A percentile compares a stretch with the other conserved stretches of the same genome.
Evolutionary conservation across 2,329 filamentous ascomycete species (phyloP).

Genomic region (Pseudopyricularia cyperi): DNA sequence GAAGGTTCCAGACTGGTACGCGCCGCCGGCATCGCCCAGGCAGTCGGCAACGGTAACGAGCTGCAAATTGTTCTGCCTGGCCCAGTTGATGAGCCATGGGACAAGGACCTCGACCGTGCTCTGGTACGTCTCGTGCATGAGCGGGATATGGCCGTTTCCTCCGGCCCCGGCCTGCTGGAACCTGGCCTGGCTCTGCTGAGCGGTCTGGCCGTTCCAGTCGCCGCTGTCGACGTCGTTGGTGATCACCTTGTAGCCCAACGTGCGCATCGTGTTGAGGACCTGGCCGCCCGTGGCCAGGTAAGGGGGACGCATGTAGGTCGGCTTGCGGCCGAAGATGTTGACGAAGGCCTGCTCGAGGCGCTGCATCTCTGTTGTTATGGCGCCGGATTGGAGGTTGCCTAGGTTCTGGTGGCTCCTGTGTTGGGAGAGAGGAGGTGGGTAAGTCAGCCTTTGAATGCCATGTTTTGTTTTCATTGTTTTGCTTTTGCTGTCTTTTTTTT

Average conservation of each 20-base stretch:
- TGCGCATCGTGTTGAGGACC: constrained; percentile 25
- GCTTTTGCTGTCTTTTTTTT: too few relatives aligned
- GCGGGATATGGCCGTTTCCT: constrained; percentile 38
- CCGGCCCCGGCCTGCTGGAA: constrained; percentile 30
- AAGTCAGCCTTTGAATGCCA: too few relatives aligned
- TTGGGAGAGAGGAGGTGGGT: background rate
- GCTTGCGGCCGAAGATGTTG: constrained; percentile 35
- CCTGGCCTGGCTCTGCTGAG: constrained; percentile 36
- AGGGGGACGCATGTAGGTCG: constrained; percentile 34
- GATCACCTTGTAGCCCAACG: constrained; percentile 44
- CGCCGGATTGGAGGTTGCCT: constrained; percentile 21
- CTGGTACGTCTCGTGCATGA: constrained; percentile 43
- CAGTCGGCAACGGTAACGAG: constrained; percentile 38
- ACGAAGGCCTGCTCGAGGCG: constrained; percentile 35
- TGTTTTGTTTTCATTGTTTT: too few relatives aligned
- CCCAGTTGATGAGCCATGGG: constrained; percentile 37
- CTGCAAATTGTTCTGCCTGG: constrained; percentile 30
- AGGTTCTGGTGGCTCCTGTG: constrained; percentile 32
- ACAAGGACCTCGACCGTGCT: constrained; percentile 34
- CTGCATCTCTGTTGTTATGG: constrained; percentile 33
- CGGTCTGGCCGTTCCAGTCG: constrained; percentile 43
- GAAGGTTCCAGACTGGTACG: constrained; percentile 26
- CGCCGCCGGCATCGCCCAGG: constrained; percentile 24
- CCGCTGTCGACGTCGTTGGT: constrained; percentile 49
- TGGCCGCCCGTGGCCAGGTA: constrained; percentile 33